Base-by-base conservation (phyloP, 768 basidiomycete genomes). In the Hysterangium stoloniferum region DNA sequence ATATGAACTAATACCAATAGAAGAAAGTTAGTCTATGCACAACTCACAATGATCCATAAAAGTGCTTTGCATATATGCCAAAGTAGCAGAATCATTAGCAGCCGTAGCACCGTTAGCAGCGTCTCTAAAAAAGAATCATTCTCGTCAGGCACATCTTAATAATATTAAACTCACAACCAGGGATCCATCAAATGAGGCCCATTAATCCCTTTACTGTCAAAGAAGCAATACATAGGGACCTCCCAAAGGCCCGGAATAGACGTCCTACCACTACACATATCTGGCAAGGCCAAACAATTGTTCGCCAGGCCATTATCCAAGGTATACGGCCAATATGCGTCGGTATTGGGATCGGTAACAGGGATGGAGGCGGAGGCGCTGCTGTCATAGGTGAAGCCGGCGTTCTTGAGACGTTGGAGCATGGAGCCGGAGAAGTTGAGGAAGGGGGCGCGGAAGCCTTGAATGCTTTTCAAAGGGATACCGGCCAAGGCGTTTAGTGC, bases 271-370 rank as follows among this genome's bases (percentile, higher is more conserved):
- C 79, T 74, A 66, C 87, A 88, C 3, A 74, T 64, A 17, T 17
- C 33, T 0, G 62, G 58, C 3, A 80, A 73, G 6, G 66, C 62
- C 51, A 86, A 62, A 57, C 87, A 90, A 59, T 88, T 74, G 61
- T 90, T 90, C 19, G 86, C 82, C 68, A 90, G 70, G 17, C 87
- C 87, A 59, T 83, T 61, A 62, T 90, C 87, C 45, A 90, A 73
- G 0, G 84, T 85, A 63, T 89, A 88, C 0, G 87, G 87, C 87
- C 87, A 90, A 64, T 63, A 89, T 3, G 86, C 84, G 58, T 90
- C 86, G 0, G 86, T 84, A 43, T 68, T 63, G 13, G 72, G 68
- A 45, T 81, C 78, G 12, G 78, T 81, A 35, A 86, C 85, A 6
- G 83, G 82, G 11, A 79, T 69, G 1, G 83, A 75, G 0, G 84